Evolutionary conservation across 257 asterid species (phyloP).

Genomic region (Capsicum chinense): DNA sequence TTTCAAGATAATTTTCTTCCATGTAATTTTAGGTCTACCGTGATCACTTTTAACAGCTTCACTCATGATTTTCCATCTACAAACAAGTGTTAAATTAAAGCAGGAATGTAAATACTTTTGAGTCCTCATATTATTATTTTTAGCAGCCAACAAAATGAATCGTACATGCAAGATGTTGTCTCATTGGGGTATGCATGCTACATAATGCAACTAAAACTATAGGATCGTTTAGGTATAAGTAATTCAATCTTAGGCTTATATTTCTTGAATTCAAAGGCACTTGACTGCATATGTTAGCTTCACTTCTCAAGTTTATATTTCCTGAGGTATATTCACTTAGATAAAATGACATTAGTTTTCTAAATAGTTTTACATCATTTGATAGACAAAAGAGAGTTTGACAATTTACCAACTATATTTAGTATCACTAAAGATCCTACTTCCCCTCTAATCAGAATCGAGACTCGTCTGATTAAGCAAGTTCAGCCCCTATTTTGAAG

Average conservation of each 20-base stretch:
- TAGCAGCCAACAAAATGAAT: slow-evolving; percentile 14
- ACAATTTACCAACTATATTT: slow-evolving; percentile 20
- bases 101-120: not conserved
- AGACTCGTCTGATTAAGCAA: not conserved
- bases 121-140: not conserved
- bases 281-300: too few relatives aligned
- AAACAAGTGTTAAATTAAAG: not conserved
- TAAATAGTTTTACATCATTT: not conserved
- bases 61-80: not conserved
- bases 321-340: slow-evolving; percentile 8
- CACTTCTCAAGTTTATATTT: not conserved
- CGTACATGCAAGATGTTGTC: too few relatives aligned
- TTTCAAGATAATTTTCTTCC: too few relatives aligned
- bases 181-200: too few relatives aligned
- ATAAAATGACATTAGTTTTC: not conserved
- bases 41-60: not conserved
- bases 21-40: too few relatives aligned
- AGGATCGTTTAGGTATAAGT: too few relatives aligned
- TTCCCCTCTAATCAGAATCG: slow-evolving; percentile 22
- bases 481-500: not conserved
- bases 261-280: too few relatives aligned
- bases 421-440: not conserved
- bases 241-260: too few relatives aligned
- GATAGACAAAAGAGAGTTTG: not conserved
- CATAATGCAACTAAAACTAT: too few relatives aligned